Base-by-base conservation (phyloP, 768 basidiomycete species). In the Mycena amicta region DNA sequence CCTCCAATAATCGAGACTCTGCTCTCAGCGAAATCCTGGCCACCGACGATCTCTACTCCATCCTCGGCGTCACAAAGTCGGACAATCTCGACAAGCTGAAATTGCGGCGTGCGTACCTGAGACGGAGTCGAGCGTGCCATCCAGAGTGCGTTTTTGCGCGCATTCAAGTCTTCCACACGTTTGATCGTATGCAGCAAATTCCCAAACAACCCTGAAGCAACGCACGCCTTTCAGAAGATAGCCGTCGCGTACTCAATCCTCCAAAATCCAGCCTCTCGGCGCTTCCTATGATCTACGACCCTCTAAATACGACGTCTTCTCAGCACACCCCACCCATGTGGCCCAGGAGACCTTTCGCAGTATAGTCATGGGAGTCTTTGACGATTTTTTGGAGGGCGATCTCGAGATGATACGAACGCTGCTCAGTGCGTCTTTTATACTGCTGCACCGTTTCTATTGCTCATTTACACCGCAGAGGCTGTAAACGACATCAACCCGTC, bases 371-470 rank as follows among this genome's bases (percentile, higher is more conserved):
- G 83, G 85, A 26, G 86, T 92, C 12, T 84, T 93, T 68, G 86
- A 84, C 59, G 93, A 95, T 66, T 90, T 93, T 63, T 71, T 94
- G 45, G 89, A 93, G 54, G 93, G 92, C 5, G 92, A 94, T 72
- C 75, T 94, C n/a, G 90, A 93, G 69, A 84, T 92, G 70, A 87
- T 93, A 67, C 82, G 89, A 55, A 84, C 84, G 1, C 72, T 93
- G 22, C 80, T 94, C 25, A 84, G 90, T 90, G n/a, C n/a, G n/a
- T n/a, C n/a, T n/a, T n/a, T n/a, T n/a, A n/a, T n/a, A n/a, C n/a
- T n/a, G n/a, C n/a, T n/a, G n/a, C n/a, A n/a, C n/a, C n/a, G n/a
- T n/a, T n/a, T n/a, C n/a, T n/a, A n/a, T n/a, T n/a, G n/a, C n/a
- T n/a, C n/a, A n/a, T n/a, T n/a, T n/a, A n/a, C n/a, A n/a, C n/a